Evolutionary conservation across 1,139 yeast species (phyloP).

Genomic region (Debaryomycetaceae sp.): DNA sequence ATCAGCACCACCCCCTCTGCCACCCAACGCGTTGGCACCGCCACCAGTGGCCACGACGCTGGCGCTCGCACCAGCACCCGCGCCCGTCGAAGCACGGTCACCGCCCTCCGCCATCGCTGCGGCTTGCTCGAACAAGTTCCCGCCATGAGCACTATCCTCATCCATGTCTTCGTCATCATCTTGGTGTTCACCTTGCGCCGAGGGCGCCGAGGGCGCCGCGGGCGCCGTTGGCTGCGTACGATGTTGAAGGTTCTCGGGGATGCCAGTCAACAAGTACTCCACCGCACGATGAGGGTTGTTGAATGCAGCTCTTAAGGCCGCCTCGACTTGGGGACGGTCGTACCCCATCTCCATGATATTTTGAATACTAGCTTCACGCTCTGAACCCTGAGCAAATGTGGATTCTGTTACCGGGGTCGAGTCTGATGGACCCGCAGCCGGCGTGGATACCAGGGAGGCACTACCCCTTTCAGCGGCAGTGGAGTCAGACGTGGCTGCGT

Average conservation of each 20-base stretch:
- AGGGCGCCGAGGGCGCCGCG: slow-evolving; percentile 19
- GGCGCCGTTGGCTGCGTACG: slow-evolving; percentile 19
- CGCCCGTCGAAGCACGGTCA: slow-evolving; percentile 20
- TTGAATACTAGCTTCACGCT: slow-evolving; percentile 64
- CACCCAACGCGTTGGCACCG: slow-evolving; percentile 20
- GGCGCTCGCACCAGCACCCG: slow-evolving; percentile 19
- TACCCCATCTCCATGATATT: slow-evolving; percentile 97
- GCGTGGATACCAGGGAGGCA: too few relatives aligned
- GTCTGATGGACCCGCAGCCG: slow-evolving; percentile 29
- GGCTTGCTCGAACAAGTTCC: slow-evolving; percentile 60
- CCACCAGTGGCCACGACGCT: slow-evolving; percentile 28
- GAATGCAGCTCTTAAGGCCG: slow-evolving; percentile 91
- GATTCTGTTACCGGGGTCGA: slow-evolving; percentile 20
- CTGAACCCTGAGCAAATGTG: slow-evolving; percentile 59
- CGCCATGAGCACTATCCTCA: slow-evolving; percentile 23
- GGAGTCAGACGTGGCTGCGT: slow-evolving; percentile 19
- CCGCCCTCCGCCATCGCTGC: slow-evolving; percentile 61
- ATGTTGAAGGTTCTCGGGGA: slow-evolving; percentile 62
- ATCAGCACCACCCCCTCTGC: slow-evolving; percentile 20
- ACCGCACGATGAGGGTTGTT: slow-evolving; percentile 98
- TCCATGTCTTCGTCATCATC: slow-evolving; percentile 20
- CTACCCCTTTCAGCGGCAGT: too few relatives aligned
- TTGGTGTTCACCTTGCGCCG: slow-evolving; percentile 19
- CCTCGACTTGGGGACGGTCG: slow-evolving; percentile 80
- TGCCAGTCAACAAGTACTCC: slow-evolving; percentile 85